phyloP scores from a whole-genome alignment of 768 basidiomycete genomes.

The Leucosporidium creatinivorum region DNA sequence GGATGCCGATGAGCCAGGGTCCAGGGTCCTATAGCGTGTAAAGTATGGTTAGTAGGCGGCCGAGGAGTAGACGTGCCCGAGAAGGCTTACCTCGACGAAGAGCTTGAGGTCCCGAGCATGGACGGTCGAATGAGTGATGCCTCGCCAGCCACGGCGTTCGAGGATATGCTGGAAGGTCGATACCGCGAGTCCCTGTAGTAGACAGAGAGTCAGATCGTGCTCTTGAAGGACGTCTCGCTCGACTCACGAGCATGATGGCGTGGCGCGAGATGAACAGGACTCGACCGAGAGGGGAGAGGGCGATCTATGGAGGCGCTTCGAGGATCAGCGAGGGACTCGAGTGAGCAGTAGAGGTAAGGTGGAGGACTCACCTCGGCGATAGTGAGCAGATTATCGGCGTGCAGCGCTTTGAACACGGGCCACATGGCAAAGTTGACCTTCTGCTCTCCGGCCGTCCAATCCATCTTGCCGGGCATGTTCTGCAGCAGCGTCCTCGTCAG shows the following conservation, averaged over 20 bases:
- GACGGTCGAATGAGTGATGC: conserved; percentile 47
- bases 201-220: not conserved
- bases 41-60: rapidly evolving
- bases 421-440: conserved; percentile 64
- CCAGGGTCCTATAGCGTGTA: conserved; percentile 58
- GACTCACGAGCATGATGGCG: conserved; percentile 64
- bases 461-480: conserved; percentile 36
- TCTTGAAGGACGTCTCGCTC: too few relatives aligned
- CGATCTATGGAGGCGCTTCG: too few relatives aligned
- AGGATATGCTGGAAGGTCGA: conserved; percentile 78
- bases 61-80: too few relatives aligned
- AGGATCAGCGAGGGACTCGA: too few relatives aligned
- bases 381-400: conserved; percentile 86
- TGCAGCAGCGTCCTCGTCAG: conserved; percentile 10
- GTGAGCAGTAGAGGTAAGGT: not conserved
- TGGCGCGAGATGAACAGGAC: conserved; percentile 81
- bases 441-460: conserved; percentile 1
- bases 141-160: conserved; percentile 61
- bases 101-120: conserved; percentile 87
- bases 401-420: conserved; percentile 87
- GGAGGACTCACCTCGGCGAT: conserved; percentile 57
- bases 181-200: conserved; percentile 6
- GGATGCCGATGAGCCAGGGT: conserved; percentile 88
- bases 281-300: conserved; percentile 50
- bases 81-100: conserved; percentile 56